These are phyloP conservation scores for Coemansia sp. DNA, from an alignment of 192 early-diverging fungal species.

Conservation along the genomic window DNA sequence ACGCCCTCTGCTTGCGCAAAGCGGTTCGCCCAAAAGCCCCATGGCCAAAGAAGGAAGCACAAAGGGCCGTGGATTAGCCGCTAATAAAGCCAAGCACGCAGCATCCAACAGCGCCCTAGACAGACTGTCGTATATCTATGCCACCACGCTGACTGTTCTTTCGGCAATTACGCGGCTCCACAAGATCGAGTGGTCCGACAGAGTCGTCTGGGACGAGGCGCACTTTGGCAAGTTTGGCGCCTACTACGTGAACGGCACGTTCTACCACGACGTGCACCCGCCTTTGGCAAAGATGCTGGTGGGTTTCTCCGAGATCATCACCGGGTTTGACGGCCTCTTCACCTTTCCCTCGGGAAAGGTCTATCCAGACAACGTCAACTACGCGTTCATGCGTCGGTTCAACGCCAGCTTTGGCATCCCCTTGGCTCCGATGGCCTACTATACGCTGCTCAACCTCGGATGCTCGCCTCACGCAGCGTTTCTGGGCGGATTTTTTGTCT, in stretches of 20 bases:
- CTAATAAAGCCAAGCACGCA: neutral
- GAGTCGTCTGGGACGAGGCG: constrained; percentile 79
- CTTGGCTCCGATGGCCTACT: constrained; percentile 89
- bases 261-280: constrained; percentile 98
- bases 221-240: constrained; percentile 82
- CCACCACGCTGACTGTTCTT: constrained; percentile 26
- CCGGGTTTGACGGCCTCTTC: constrained; percentile 86
- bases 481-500: constrained; percentile 79
- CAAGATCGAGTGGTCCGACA: constrained; percentile 23
- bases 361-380: constrained; percentile 86
- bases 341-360: constrained; percentile 74
- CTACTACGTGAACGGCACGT: constrained; percentile 88
- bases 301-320: constrained; percentile 79
- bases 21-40: neutral
- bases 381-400: constrained; percentile 86
- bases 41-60: neutral
- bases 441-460: constrained; percentile 75
- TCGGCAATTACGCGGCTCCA: constrained; percentile 41
- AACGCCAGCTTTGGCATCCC: constrained; percentile 86
- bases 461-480: constrained; percentile 68
- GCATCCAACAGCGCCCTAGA: neutral
- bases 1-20: constrained; percentile 1
- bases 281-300: constrained; percentile 97
- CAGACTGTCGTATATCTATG: neutral
- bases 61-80: too few species aligned